A percentile compares a stretch with the other conserved stretches of the same genome.
Conservation (phyloP, 1,284 basidiomycete genomes). For the Cryptococcus hybrid region DNA sequence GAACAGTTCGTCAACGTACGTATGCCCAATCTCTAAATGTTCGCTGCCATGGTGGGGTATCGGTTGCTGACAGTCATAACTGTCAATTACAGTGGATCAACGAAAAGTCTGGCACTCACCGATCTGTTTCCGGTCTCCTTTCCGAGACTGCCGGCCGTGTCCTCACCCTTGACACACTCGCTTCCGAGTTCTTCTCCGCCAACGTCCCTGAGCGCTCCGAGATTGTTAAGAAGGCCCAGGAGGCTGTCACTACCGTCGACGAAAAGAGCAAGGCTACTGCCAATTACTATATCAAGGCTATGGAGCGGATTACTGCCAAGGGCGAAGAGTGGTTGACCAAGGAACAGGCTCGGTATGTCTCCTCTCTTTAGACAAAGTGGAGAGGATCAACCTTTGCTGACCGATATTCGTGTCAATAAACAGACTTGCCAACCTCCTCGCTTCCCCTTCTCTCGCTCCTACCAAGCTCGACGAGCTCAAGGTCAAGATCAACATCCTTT, state of each 20-base stretch:
- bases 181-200: constrained; percentile 66
- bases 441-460: constrained; percentile 57
- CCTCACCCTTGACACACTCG: constrained; percentile 72
- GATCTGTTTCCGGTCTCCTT: constrained; percentile 76
- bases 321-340: constrained; percentile 78
- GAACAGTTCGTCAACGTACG: constrained; percentile 50
- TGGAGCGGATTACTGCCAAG: constrained; percentile 79
- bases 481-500: constrained; percentile 83
- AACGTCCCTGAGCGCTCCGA: constrained; percentile 56
- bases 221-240: constrained; percentile 59
- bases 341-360: constrained; percentile 73
- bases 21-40: too few species aligned
- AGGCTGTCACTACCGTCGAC: constrained; percentile 40
- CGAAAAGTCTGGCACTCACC: constrained; percentile 81
- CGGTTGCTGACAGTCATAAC: too few species aligned
- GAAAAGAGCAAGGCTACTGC: constrained; percentile 53
- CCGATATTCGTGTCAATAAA: too few species aligned
- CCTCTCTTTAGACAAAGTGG: background rate
- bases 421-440: constrained; percentile 46
- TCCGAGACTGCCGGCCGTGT: constrained; percentile 80
- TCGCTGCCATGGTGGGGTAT: too few species aligned
- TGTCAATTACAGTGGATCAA: constrained; percentile 58
- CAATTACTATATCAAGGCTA: constrained; percentile 84
- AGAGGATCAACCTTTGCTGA: background rate
- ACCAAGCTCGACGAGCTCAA: constrained; percentile 91